A percentile compares a stretch with the other conserved stretches of the same genome.
Evolutionary conservation across 192 early-diverging fungal genomes (phyloP).

Genomic region (Entomortierella chlamydospora): DNA sequence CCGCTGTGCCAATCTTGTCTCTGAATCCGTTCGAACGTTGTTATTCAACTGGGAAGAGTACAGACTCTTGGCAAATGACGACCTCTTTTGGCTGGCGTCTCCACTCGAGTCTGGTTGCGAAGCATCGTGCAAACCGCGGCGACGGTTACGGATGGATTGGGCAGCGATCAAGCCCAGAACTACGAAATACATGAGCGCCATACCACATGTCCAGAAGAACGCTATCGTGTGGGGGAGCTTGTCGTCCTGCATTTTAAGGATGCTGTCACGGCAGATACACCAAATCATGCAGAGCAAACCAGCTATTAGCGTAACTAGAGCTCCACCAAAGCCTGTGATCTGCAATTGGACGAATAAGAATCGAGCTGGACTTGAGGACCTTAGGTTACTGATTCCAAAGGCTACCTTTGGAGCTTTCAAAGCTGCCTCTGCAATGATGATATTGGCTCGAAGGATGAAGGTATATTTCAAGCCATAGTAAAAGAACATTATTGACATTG

Average conservation of each 20-base stretch:
- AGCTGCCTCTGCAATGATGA: constrained; percentile 46
- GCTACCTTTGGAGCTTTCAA: constrained; percentile 40
- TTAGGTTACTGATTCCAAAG: constrained; percentile 42
- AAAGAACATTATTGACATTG: constrained; percentile 53
- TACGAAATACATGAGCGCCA: constrained; percentile 30
- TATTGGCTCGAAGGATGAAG: constrained; percentile 48
- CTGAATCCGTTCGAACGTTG: constrained; percentile 5
- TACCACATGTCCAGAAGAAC: constrained; percentile 52
- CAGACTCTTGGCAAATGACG: constrained; percentile 7
- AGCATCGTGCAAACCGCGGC: constrained; percentile 22
- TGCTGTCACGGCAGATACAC: constrained; percentile 25
- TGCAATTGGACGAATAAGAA: constrained; percentile 51
- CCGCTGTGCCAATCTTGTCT: constrained; percentile 16
- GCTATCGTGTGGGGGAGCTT: constrained; percentile 42
- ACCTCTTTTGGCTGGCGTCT: constrained; percentile 22
- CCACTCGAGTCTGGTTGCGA: constrained; percentile 11
- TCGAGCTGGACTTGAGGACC: constrained; percentile 39
- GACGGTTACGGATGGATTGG: constrained; percentile 41
- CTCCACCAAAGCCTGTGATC: constrained; percentile 45
- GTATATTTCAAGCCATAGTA: constrained; percentile 56
- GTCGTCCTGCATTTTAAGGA: constrained; percentile 23
- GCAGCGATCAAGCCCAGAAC: constrained; percentile 37
- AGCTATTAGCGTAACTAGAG: constrained; percentile 30
- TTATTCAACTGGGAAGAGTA: constrained; percentile 30
- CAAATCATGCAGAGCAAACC: constrained; percentile 47